A percentile compares a stretch with the other conserved stretches of the same genome.
These are phyloP conservation scores for Populus hybrid DNA, from an alignment of 441 rosid species.

Conservation along the genomic window DNA sequence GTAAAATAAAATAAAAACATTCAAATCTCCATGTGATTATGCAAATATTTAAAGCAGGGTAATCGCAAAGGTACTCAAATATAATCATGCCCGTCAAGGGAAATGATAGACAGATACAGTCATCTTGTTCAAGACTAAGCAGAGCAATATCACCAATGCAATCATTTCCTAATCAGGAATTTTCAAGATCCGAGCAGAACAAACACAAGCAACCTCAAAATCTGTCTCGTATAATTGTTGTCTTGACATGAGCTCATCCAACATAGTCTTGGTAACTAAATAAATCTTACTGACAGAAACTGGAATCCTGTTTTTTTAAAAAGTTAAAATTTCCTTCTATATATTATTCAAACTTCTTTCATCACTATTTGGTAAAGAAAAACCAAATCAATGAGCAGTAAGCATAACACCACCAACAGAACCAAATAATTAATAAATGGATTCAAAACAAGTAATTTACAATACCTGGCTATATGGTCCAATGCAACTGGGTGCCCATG, in stretches of 20 bases:
- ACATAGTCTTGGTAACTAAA: not conserved
- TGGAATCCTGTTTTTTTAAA: not conserved
- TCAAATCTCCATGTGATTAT: not conserved
- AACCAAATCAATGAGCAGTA: not conserved
- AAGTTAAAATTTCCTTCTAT: not conserved
- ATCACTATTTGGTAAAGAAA: not conserved
- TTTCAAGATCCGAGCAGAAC: slow-evolving; percentile 8
- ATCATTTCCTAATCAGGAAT: not conserved
- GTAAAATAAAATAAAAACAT: not conserved
- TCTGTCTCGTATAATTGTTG: not conserved
- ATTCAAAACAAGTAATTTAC: not conserved
- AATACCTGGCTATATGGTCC: slow-evolving; percentile 98
- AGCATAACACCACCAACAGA: not conserved
- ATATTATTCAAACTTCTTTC: not conserved
- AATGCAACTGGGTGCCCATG: slow-evolving; percentile 99
- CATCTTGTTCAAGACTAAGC: not conserved
- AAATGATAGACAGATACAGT: not conserved
- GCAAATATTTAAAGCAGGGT: not conserved
- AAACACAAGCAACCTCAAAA: not conserved
- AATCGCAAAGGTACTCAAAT: not conserved
- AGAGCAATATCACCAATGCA: not conserved
- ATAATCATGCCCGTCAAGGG: not conserved
- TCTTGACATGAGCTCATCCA: not conserved
- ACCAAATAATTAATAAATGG: not conserved
- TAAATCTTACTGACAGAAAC: not conserved